Base-by-base conservation (phyloP, 2,329 filamentous ascomycete species). In the Penicillium verrucosum region DNA sequence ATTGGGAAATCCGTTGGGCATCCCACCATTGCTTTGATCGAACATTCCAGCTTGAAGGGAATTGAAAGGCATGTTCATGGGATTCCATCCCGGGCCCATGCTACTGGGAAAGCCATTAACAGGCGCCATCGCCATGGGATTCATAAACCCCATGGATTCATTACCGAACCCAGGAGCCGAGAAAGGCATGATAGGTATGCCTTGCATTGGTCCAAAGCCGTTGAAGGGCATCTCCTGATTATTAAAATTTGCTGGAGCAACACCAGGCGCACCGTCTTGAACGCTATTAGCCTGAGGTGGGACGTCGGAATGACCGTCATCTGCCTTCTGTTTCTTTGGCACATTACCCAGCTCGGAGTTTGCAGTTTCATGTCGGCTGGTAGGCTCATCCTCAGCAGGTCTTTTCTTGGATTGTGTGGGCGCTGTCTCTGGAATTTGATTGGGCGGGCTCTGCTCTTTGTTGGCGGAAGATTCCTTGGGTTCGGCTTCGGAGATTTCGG, bases 321-420 rank as follows among this genome's bases (percentile, higher is more conserved):
- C 67, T 65, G 76, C 65, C 76, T 74, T 78, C 45, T 74, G 74
- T 58, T 76, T 79, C 63, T 79, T 80, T 63, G 71, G 64, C 16
- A 66, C 64, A 27, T 71, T 65, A 21, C 67, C 67, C 46, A 61
- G 49, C 37, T 62, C 62, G 34, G 68, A 55, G 73, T 76, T 66
- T 79, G 78, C 68, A 73, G 75, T 54, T 82, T 83, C 37, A 56
- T 75, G 79, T 47, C 75, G 75, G 30, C 21, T 10, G 12, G 16
- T 32, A 52, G 82, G 75, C 32, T 85, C 81, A 51, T 92, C 88
- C 36, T 93, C 90, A 14, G 92, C 91, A 11, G 89, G 83, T 23
- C 94, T 86, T 78, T 97, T 99, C 77, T 89, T 94, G 27, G 84
- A 78, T 56, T 75, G 75, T 51, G 65, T 65, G 54, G 73, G 67